Evolutionary conservation across 169 alveolate genomes (phyloP).

Genomic region (Plasmodium knowlesi): DNA sequence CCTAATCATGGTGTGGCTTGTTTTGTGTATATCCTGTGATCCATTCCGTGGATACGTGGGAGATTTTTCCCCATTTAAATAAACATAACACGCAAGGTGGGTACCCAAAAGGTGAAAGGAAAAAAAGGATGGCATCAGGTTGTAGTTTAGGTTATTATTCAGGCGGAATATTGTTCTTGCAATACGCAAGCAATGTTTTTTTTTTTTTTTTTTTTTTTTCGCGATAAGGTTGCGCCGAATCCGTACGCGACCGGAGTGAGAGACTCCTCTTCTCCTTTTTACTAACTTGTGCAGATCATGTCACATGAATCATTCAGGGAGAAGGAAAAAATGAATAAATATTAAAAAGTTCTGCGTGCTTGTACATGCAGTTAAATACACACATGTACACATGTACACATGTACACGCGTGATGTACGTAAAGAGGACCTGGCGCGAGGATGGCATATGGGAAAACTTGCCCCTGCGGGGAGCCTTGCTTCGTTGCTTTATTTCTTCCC

Average conservation of each 20-base stretch:
- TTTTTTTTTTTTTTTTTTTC: background rate
- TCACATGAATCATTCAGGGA: background rate
- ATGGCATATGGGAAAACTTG: background rate
- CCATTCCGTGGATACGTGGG: background rate
- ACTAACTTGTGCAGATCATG: background rate
- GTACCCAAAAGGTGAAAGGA: background rate
- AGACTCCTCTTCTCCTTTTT: background rate
- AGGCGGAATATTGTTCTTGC: background rate
- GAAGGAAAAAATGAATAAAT: background rate
- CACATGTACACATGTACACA: background rate
- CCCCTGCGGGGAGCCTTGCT: background rate
- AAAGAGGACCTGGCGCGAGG: background rate
- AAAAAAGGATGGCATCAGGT: background rate
- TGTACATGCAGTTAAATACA: background rate
- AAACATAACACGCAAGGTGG: background rate
- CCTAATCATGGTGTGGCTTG: background rate
- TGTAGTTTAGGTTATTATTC: background rate
- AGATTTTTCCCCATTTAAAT: background rate
- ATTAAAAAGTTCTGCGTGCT: background rate
- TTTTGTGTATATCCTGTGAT: background rate
- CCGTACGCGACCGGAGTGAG: background rate
- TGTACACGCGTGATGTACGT: background rate
- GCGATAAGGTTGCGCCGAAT: background rate
- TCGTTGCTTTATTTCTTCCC: constrained; percentile 9
- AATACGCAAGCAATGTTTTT: background rate